Evolutionary conservation across 352 stramenopile genomes (phyloP), one percentile per base, ranked within the genome.

Genomic region (Phytopythium boreale): DNA sequence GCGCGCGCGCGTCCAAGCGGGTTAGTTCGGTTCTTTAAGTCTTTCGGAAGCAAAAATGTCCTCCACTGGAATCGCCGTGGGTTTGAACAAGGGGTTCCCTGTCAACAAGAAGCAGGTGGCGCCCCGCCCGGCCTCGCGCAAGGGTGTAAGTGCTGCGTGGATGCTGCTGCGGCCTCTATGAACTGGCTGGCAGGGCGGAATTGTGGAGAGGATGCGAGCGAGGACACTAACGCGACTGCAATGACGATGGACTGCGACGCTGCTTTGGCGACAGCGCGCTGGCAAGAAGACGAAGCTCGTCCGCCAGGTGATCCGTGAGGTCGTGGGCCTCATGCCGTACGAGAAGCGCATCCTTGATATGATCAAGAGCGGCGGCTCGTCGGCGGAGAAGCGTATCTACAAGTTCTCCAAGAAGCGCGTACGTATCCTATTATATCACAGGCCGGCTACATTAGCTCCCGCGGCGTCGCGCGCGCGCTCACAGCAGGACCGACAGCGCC

Each of bases 271-370:
- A 53, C 66, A 95, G 87, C 87, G 83, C 69, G 77, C 82, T 62
- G 86, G 87, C 76, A 99, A 99, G 89, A 96, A 98, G 82, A 98
- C 95, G 60, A 89, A 88, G 66, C 76, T 99, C 62, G 95, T 98
- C 62, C 88, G 96, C 72, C 83, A 97, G 74, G 96, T 99, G 75
- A 89, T 98, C 60, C 93, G 96, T 74, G 98, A 99, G 79, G 97
- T 99, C 66, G 96, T 97, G 41, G 98, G 98, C 67, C 80, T 99
- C 49, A 97, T 98, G 82, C 98, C 98, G 50, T 99, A 99, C 81
- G 98, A 99, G 84, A 98, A 99, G 79, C 89, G 98, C 73, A 98
- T 99, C 74, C 91, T 99, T 69, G 98, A 99, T 93, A 99, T 99
- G 95, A 99, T 99, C 92, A 99, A 99, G 94, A 98, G 93, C 66